A percentile compares a stretch with the other conserved stretches of the same genome.
These are phyloP conservation scores for Saksenaea oblongispora DNA, from an alignment of 371 early-diverging fungal species.

Conservation along the genomic window DNA sequence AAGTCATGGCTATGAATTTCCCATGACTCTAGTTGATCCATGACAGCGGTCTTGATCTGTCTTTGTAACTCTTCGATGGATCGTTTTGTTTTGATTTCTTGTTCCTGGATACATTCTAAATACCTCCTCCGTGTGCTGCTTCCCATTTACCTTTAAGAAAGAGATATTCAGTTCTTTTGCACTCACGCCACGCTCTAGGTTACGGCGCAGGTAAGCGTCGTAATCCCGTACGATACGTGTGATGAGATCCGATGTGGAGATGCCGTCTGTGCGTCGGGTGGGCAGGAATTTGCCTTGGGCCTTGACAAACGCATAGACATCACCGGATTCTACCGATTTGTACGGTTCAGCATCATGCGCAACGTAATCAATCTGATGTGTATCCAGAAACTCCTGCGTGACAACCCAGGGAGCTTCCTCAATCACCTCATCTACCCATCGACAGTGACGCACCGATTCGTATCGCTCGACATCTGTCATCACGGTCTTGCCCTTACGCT, in stretches of 20 bases:
- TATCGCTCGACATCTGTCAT: conserved; percentile 83
- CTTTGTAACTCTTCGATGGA: conserved; percentile 63
- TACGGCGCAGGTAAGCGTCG: conserved; percentile 86
- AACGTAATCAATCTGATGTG: conserved; percentile 90
- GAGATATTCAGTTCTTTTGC: conserved; percentile 87
- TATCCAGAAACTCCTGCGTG: conserved; percentile 81
- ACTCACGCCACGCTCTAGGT: conserved; percentile 85
- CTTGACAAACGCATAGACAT: conserved; percentile 93
- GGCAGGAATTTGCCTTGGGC: conserved; percentile 83
- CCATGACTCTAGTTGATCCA: conserved; percentile 65
- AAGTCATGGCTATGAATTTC: conserved; percentile 71
- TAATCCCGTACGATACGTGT: conserved; percentile 94
- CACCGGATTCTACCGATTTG: conserved; percentile 69
- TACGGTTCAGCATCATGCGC: conserved; percentile 97
- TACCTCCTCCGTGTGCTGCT: neutral
- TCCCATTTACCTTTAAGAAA: conserved; percentile 64
- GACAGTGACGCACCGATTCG: conserved; percentile 89
- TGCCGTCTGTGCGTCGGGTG: conserved; percentile 87
- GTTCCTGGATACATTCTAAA: conserved; percentile 44
- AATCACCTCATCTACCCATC: conserved; percentile 94
- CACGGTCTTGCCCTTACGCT: conserved; percentile 88
- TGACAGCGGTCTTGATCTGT: conserved; percentile 65
- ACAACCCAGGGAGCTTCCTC: conserved; percentile 88
- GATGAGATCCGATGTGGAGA: conserved; percentile 92
- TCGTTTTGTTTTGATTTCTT: conserved; percentile 74